Conservation (phyloP, 2,329 filamentous ascomycete species). For the Penicillium sumatraense region DNA sequence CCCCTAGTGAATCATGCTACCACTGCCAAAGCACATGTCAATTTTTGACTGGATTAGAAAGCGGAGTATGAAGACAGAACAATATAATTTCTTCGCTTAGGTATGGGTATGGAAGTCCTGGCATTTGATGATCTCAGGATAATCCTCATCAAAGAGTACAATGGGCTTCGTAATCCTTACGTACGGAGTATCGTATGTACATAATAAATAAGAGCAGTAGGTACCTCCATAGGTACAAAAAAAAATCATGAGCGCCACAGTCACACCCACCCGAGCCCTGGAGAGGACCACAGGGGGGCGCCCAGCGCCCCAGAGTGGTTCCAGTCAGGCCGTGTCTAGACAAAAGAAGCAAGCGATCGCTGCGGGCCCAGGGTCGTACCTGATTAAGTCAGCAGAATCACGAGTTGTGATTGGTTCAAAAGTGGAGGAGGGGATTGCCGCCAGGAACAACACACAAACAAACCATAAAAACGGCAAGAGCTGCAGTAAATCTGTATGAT, state of each 20-base stretch:
- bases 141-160: no score
- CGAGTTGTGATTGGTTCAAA: slow-evolving; percentile 3
- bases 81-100: no score
- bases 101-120: background rate
- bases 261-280: background rate
- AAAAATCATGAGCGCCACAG: background rate
- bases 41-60: no score
- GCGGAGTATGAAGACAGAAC: no score
- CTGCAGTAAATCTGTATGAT: background rate
- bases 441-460: slow-evolving; percentile 6
- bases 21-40: no score
- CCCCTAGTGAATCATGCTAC: no score
- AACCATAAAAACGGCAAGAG: background rate
- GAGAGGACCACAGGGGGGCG: background rate
- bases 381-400: slow-evolving; percentile 13
- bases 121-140: background rate
- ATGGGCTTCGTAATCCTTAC: no score
- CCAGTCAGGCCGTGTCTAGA: slow-evolving; percentile 17
- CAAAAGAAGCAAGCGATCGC: slow-evolving; percentile 23
- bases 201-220: background rate
- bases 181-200: no score
- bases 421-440: background rate
- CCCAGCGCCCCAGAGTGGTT: slow-evolving; percentile 1
- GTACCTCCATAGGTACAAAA: background rate
- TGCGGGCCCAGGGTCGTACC: slow-evolving; percentile 17